phyloP scores from a whole-genome alignment of 257 asterid species.

The Fraxinus cuspidata region DNA sequence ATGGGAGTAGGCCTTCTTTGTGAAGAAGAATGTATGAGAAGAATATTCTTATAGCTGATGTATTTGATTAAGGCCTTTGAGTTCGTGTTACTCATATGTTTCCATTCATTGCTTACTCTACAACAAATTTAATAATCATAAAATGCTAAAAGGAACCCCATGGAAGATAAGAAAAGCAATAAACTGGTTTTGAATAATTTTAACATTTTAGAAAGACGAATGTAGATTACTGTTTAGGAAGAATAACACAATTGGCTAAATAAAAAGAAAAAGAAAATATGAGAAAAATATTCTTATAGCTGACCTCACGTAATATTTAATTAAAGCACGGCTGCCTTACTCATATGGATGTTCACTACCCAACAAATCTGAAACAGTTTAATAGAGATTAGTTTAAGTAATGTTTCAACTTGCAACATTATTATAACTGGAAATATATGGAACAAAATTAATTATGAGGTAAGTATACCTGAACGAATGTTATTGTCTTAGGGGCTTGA shows the following conservation, averaged over 20 bases:
- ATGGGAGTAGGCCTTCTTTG: not conserved
- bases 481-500: not conserved
- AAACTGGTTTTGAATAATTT: not conserved
- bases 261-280: not conserved
- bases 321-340: not conserved
- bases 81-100: not conserved
- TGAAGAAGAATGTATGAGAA: not conserved
- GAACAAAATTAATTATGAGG: not conserved
- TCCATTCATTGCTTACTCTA: not conserved
- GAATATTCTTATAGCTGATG: not conserved
- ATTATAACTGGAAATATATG: not conserved
- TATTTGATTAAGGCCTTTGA: not conserved
- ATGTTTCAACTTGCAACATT: not conserved
- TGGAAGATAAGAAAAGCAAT: not conserved
- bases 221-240: not conserved
- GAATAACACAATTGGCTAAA: not conserved
- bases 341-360: not conserved
- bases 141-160: not conserved
- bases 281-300: not conserved
- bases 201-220: not conserved
- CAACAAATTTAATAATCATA: not conserved
- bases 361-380: not conserved
- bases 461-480: not conserved
- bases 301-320: not conserved
- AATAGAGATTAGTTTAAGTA: not conserved